Evolutionary conservation across 345 rosid genomes (phyloP).

Genomic region (Eucalyptus curtisii): DNA sequence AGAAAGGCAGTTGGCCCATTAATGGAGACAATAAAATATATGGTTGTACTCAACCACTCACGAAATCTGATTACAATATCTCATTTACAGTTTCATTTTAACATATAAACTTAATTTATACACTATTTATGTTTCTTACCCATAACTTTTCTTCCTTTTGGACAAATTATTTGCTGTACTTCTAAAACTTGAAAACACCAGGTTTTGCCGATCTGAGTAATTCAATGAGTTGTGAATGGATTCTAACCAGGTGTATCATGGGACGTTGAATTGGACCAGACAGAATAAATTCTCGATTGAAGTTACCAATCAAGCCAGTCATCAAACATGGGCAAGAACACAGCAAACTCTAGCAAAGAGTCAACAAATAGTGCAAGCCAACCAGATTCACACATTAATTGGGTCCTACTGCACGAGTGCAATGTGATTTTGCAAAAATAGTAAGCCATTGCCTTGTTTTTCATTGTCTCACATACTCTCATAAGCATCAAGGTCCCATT

Average conservation of each 20-base stretch:
- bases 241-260: neutral
- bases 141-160: neutral
- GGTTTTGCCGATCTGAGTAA: neutral
- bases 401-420: neutral
- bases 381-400: neutral
- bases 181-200: neutral
- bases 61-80: neutral
- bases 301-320: neutral
- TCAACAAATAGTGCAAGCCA: neutral
- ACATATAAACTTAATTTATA: neutral
- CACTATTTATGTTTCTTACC: neutral
- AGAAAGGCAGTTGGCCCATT: neutral
- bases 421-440: neutral
- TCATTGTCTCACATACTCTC: neutral
- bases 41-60: neutral
- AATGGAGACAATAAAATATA: neutral
- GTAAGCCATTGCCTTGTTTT: neutral
- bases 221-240: neutral
- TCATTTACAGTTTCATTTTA: neutral
- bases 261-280: neutral
- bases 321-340: neutral
- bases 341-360: neutral
- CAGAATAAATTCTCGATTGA: neutral
- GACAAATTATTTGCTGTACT: neutral
- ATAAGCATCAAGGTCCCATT: neutral